Percentiles rank a stretch among this genome's conserved stretches.
phyloP scores from a whole-genome alignment of 495 filamentous ascomycete species.

The Pyrenula aspistea region DNA sequence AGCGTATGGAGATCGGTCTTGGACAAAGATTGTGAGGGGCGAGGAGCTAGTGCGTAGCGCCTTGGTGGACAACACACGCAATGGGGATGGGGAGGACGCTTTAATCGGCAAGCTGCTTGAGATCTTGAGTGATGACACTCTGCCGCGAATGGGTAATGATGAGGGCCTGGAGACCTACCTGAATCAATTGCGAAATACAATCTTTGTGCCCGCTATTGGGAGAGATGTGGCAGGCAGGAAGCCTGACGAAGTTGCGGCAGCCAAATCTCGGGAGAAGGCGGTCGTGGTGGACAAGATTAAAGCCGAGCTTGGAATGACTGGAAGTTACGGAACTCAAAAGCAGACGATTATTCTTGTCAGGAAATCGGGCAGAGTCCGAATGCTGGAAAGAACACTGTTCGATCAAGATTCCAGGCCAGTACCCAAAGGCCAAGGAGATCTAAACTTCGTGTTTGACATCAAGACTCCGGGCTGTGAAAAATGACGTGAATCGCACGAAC shows the following conservation, averaged over 20 bases:
- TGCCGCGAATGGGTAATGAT: constrained; percentile 46
- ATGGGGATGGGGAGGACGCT: constrained; percentile 41
- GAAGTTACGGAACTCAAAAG: constrained; percentile 83
- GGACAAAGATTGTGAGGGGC: constrained; percentile 70
- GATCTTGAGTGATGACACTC: constrained; percentile 57
- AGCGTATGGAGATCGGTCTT: constrained; percentile 55
- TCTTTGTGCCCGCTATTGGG: constrained; percentile 74
- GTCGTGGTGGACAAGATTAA: constrained; percentile 8
- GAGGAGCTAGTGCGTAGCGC: constrained; percentile 34
- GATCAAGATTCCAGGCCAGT: constrained; percentile 53
- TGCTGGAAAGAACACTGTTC: constrained; percentile 73
- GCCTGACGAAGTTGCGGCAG: constrained; percentile 39
- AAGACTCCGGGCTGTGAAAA: not conserved
- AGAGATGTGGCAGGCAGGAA: constrained; percentile 30
- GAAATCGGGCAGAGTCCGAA: constrained; percentile 62
- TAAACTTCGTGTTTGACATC: not conserved
- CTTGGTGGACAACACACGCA: constrained; percentile 31
- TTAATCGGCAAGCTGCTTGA: constrained; percentile 60
- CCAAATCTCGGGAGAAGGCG: constrained; percentile 16
- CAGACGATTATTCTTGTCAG: constrained; percentile 80
- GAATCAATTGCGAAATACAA: constrained; percentile 56
- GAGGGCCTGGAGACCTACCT: constrained; percentile 60
- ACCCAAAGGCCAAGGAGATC: constrained; percentile 46
- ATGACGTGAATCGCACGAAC: not conserved
- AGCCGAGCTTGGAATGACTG: constrained; percentile 29